Evolutionary conservation across 345 rosid genomes (phyloP), one percentile per base, ranked within the genome.

Genomic region (Euphorbia tirucalli): DNA sequence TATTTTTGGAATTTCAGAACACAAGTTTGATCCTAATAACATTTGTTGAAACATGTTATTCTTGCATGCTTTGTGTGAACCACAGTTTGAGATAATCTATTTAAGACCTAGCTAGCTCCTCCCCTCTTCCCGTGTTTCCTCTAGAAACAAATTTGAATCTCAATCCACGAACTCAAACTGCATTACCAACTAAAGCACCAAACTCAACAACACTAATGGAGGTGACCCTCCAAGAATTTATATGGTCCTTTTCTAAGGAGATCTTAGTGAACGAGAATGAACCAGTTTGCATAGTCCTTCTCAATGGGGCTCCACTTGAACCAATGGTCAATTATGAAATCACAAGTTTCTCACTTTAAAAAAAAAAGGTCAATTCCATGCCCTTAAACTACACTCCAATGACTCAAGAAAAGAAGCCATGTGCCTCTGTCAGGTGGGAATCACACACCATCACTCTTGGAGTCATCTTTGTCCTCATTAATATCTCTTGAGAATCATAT

Each of bases 361-460:
- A n/a, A n/a, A n/a, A 61, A 48, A 71, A 64, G n/a, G 68, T 57
- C 18, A 68, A 65, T 63, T 77, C 81, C 61, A 67, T 44, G 25
- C 69, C 67, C 22, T 61, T 48, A 67, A 35, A 1, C 74, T 61
- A 70, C 49, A 72, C 39, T 28, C 69, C 68, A 71, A 73, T 71
- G 74, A 73, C 75, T 41, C 57, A 46, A 15, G 14, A 46, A 46
- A 68, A 66, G 55, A 75, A 54, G 52, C 83, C 81, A 84, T 48
- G 80, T 84, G 87, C 54, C 61, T 63, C 30, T 77, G 80, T 59
- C 79, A 69, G 81, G 72, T 46, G 28, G 69, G 82, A 71, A 76
- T 64, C 73, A 24, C 67, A 30, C 75, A 66, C 43, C 16, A n/a
- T 25, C 61, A 63, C 27, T 46, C 28, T 71, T 71, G 68, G 46